Evolutionary conservation across 768 basidiomycete species (phyloP).

Genomic region (Termitomyces sp.): DNA sequence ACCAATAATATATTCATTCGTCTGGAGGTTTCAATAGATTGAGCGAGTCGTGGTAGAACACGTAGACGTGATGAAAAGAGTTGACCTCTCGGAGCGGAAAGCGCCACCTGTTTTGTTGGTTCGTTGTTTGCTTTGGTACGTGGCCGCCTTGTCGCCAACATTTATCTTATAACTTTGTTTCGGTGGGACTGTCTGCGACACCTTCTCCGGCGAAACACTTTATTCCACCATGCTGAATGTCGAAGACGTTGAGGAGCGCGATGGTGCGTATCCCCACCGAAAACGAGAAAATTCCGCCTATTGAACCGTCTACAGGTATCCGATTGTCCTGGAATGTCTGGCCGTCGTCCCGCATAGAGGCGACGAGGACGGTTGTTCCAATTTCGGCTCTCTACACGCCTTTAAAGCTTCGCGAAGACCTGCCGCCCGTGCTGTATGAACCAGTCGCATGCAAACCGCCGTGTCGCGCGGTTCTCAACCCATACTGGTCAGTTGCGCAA

Average conservation of each 20-base stretch:
- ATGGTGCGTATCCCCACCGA: conserved; percentile 56
- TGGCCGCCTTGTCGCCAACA: conserved; percentile 27
- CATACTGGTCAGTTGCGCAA: conserved; percentile 74
- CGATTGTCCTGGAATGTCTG: conserved; percentile 98
- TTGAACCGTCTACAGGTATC: conserved; percentile 55
- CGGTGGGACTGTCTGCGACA: conserved; percentile 40
- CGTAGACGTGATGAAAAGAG: conserved; percentile 3
- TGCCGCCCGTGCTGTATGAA: conserved; percentile 95
- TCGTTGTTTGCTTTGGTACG: conserved; percentile 31
- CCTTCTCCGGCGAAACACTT: conserved; percentile 30
- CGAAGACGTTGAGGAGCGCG: conserved; percentile 96
- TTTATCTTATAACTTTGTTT: conserved; percentile 20
- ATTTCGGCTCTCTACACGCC: conserved; percentile 98
- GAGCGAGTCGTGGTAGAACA: not conserved
- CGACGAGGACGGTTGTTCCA: conserved; percentile 95
- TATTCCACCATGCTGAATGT: conserved; percentile 68
- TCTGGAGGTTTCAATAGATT: not conserved
- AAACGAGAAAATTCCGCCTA: not conserved
- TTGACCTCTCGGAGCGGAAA: conserved; percentile 3
- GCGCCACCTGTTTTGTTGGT: conserved; percentile 29
- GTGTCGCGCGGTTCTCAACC: conserved; percentile 96
- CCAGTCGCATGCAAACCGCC: conserved; percentile 98
- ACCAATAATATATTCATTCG: not conserved
- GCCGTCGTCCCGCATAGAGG: conserved; percentile 97
- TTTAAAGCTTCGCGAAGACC: conserved; percentile 88